phyloP scores from a whole-genome alignment of 2,329 filamentous ascomycete genomes.

The Fusarium longipes region DNA sequence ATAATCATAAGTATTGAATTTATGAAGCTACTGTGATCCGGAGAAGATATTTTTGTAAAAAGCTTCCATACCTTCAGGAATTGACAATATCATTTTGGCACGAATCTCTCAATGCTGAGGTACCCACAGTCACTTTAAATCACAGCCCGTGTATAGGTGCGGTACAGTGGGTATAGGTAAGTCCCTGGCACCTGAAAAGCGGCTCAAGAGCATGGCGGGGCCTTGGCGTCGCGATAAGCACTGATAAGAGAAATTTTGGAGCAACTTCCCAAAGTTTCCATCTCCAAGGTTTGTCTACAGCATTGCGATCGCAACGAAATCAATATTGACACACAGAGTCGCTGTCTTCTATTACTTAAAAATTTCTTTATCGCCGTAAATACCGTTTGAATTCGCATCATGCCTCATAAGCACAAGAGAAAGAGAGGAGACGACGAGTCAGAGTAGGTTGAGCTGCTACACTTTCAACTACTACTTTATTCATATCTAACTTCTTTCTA shows the following conservation, averaged over 20 bases:
- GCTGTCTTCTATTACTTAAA: too few species aligned
- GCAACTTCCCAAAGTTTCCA: slow-evolving; percentile 11
- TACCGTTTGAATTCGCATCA: slow-evolving; percentile 49
- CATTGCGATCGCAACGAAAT: background rate
- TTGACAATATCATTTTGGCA: background rate
- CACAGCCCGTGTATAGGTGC: too few species aligned
- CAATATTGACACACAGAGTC: background rate
- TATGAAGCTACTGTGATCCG: background rate
- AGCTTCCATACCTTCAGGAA: background rate
- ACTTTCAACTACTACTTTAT: background rate
- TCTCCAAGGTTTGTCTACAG: slow-evolving; percentile 7
- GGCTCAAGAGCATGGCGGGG: background rate
- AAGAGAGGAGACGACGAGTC: slow-evolving; percentile 62
- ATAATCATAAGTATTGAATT: background rate
- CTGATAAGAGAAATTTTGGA: slow-evolving; percentile 46
- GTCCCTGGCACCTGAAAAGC: background rate
- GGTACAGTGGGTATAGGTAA: background rate
- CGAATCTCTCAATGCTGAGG: background rate
- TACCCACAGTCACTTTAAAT: background rate
- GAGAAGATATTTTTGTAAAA: background rate
- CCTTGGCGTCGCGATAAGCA: slow-evolving; percentile 22
- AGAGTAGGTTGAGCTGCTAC: slow-evolving; percentile 30
- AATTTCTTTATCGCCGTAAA: rapidly evolving
- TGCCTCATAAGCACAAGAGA: slow-evolving; percentile 91
- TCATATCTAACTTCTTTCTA: slow-evolving; percentile 26